Evolutionary conservation across 768 basidiomycete species (phyloP).

Genomic region (Phanerochaete sordida): DNA sequence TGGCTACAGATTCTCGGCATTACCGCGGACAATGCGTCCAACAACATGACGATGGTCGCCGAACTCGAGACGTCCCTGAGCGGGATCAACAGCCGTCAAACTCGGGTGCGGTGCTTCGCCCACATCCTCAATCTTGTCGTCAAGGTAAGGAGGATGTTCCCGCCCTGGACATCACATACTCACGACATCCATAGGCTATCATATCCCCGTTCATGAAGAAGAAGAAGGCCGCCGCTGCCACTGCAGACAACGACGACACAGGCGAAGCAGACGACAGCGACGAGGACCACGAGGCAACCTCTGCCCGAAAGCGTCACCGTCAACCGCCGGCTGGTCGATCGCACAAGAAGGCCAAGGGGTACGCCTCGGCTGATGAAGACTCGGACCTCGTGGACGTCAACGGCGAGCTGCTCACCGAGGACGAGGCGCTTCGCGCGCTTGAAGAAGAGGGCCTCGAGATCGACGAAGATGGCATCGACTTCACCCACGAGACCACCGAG

Average conservation of each 20-base stretch:
- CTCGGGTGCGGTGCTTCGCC: constrained; percentile 24
- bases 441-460: too few species aligned
- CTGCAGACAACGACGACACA: constrained; percentile 2
- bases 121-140: constrained; percentile 31
- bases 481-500: background rate
- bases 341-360: too few species aligned
- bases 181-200: constrained; percentile 16
- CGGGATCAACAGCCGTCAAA: background rate
- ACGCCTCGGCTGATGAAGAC: too few species aligned
- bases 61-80: background rate
- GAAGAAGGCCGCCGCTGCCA: constrained; percentile 4
- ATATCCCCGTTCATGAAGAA: constrained; percentile 16
- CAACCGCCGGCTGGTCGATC: too few species aligned
- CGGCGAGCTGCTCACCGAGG: too few species aligned
- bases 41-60: constrained; percentile 32
- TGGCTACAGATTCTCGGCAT: constrained; percentile 11
- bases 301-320: too few species aligned
- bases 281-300: too few species aligned
- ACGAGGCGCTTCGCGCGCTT: too few species aligned
- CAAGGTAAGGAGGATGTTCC: constrained; percentile 14
- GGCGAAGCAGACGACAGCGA: too few species aligned
- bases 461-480: too few species aligned
- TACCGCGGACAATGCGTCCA: constrained; percentile 34
- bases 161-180: background rate
- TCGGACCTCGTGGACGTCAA: too few species aligned